Conservation (phyloP, 768 basidiomycete species). For the Pholiota microspora region DNA sequence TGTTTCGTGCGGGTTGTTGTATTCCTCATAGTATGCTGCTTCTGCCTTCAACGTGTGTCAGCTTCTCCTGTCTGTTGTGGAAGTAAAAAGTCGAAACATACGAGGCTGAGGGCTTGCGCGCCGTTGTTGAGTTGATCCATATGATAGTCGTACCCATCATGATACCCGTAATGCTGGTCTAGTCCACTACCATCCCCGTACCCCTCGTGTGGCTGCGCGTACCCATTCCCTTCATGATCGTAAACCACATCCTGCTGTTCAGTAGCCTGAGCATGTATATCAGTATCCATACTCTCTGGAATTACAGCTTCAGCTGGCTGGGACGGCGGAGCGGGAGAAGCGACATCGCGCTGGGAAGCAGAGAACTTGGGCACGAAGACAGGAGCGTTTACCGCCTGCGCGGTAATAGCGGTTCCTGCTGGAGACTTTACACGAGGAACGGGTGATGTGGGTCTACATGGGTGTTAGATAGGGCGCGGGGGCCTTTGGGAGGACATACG, state of each 20-base stretch:
- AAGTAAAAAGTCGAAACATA: constrained; percentile 7
- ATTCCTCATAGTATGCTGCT: constrained; percentile 21
- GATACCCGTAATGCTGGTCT: constrained; percentile 3
- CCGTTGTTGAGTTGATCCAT: constrained; percentile 14
- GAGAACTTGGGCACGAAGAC: constrained; percentile 75
- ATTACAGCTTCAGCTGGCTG: neutral
- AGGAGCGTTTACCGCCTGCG: constrained; percentile 78
- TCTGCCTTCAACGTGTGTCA: constrained; percentile 12
- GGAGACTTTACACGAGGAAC: constrained; percentile 42
- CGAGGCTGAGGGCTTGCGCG: constrained; percentile 17
- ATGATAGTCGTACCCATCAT: constrained; percentile 24
- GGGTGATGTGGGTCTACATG: constrained; percentile 26
- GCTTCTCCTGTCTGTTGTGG: neutral
- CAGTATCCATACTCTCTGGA: neutral
- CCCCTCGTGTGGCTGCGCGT: neutral
- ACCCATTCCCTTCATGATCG: neutral
- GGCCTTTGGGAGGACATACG: constrained; percentile 27
- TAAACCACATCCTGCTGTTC: neutral
- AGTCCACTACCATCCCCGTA: neutral
- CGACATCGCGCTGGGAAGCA: constrained; percentile 22
- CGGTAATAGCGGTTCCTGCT: constrained; percentile 36
- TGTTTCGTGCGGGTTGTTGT: constrained; percentile 29
- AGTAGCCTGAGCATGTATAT: neutral
- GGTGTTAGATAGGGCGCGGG: constrained; percentile 16
- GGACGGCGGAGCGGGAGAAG: constrained; percentile 26